Percentiles rank a stretch among this genome's conserved stretches.
Evolutionary conservation across 2,329 filamentous ascomycete species (phyloP).

Genomic region (Paramyrothecium roridum): DNA sequence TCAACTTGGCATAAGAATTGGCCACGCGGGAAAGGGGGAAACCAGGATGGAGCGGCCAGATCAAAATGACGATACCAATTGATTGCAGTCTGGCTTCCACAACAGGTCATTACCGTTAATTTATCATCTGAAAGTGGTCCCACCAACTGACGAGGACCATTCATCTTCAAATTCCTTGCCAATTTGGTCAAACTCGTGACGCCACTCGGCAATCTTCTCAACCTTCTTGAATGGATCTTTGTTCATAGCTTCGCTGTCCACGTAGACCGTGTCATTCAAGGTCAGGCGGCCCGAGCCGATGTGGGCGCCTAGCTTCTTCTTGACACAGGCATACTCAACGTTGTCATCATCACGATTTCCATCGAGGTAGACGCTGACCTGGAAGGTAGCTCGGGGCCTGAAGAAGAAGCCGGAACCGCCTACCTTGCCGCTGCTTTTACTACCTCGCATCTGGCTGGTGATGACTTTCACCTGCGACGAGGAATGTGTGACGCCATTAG

Average conservation of each 20-base stretch:
- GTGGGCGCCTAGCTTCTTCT: conserved; percentile 11
- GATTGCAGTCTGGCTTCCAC: no score
- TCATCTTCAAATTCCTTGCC: conserved; percentile 8
- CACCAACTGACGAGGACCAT: not conserved
- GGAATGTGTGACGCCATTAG: not conserved
- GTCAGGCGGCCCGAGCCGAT: conserved; percentile 16
- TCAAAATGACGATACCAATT: no score
- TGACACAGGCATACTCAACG: conserved; percentile 7
- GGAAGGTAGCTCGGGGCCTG: conserved; percentile 18
- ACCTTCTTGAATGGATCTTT: conserved; percentile 26
- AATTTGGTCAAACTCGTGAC: conserved; percentile 24
- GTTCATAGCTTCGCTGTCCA: conserved; percentile 28
- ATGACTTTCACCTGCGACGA: not conserved
- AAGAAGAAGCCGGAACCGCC: conserved; percentile 27
- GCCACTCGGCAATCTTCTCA: conserved; percentile 23
- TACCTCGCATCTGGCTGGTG: not conserved
- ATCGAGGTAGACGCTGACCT: conserved; percentile 26
- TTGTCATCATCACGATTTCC: conserved; percentile 9
- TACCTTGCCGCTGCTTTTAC: conserved; percentile 7
- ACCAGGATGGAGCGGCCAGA: no score
- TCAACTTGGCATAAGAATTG: no score
- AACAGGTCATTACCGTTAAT: no score
- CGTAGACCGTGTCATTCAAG: conserved; percentile 21
- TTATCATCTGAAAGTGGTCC: not conserved
- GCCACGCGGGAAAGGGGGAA: no score